phyloP scores from a whole-genome alignment of 768 basidiomycete species.

The Podaxis sp. region DNA sequence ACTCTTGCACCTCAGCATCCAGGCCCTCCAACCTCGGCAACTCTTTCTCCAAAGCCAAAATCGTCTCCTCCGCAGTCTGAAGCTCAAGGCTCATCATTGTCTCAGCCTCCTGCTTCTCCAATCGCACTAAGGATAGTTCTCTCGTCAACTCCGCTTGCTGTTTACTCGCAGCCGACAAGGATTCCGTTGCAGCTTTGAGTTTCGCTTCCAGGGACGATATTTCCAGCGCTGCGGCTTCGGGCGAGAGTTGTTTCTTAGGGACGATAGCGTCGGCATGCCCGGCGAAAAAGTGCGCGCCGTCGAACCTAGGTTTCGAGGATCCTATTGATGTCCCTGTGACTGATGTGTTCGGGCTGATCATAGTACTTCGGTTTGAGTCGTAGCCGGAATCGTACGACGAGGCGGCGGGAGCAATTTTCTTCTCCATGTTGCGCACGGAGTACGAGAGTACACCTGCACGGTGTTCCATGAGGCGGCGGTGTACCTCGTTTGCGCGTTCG shows the following conservation, averaged over 20 bases:
- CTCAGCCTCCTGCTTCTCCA: slow-evolving; percentile 73
- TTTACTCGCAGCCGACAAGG: slow-evolving; percentile 56
- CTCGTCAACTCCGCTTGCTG: slow-evolving; percentile 61
- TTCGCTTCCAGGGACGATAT: slow-evolving; percentile 60
- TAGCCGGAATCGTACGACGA: slow-evolving; percentile 51
- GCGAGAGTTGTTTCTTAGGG: slow-evolving; percentile 44
- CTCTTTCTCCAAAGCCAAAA: slow-evolving; percentile 55
- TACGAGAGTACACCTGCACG: slow-evolving; percentile 79
- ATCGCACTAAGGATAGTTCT: slow-evolving; percentile 57
- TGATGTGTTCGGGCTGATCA: slow-evolving; percentile 42
- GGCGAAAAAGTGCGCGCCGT: slow-evolving; percentile 83
- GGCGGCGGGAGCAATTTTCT: slow-evolving; percentile 37
- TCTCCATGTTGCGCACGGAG: slow-evolving; percentile 68
- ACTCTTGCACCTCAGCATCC: slow-evolving; percentile 43
- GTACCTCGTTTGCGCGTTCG: slow-evolving; percentile 61
- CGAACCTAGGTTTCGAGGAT: slow-evolving; percentile 62
- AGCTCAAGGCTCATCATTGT: slow-evolving; percentile 65
- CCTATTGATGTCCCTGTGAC: slow-evolving; percentile 39
- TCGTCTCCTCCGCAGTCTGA: slow-evolving; percentile 66
- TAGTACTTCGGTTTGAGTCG: slow-evolving; percentile 48
- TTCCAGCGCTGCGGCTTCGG: slow-evolving; percentile 44
- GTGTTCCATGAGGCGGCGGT: slow-evolving; percentile 72
- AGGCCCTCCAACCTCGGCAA: slow-evolving; percentile 50
- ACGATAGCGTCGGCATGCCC: slow-evolving; percentile 72
- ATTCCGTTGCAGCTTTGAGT: slow-evolving; percentile 58